Evolutionary conservation across 768 basidiomycete genomes (phyloP), one percentile per base, ranked within the genome.

Genomic region (Thelephora ganbajun): DNA sequence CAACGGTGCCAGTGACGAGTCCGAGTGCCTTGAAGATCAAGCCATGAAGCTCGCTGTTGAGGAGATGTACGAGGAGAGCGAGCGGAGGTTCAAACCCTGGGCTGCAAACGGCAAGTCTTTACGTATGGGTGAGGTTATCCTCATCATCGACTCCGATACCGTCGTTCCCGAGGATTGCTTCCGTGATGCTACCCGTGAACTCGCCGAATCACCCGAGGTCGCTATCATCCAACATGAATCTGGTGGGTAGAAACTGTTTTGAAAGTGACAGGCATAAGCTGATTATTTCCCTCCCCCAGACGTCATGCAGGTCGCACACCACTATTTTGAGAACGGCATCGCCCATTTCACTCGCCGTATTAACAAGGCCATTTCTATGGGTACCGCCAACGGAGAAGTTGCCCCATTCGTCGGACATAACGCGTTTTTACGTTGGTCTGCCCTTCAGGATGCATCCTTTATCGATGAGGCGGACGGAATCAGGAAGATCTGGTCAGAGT

Each of bases 191-290:
- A 89, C 87, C 5, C 77, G 85, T 35, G 90, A 94, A 59, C 71
- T 94, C 50, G 67, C 76, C 14, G 81, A 83, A 62, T 82, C 81
- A 53, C 87, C 84, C 0, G 81, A 89, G 39, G 77, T 91, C 30
- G 87, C 79, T 1, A 89, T 94, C 65, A 83, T 94, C 46, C 90
- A 93, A 59, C 90, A 94, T 59, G 84, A 85, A 56, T 88, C 84
- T 5, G 85, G 80, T 79, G 26, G 22, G 55, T 34, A 9, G 26
- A 30, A 30, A 4, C 19, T 16, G 59, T n/a, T 45, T 43, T 30
- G 30, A 49, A 42, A n/a, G 5, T 20, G 6, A 47, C 34, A n/a
- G n/a, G n/a, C n/a, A 33, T 14, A 18, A 1, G 11, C 55, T 45
- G 36, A 37, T 45, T 12, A n/a, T 22, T 13, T 18, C 18, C 6